These are phyloP conservation scores for Tetrapisispora nanseiensis DNA, from an alignment of 805 yeast species.

Conservation along the genomic window DNA sequence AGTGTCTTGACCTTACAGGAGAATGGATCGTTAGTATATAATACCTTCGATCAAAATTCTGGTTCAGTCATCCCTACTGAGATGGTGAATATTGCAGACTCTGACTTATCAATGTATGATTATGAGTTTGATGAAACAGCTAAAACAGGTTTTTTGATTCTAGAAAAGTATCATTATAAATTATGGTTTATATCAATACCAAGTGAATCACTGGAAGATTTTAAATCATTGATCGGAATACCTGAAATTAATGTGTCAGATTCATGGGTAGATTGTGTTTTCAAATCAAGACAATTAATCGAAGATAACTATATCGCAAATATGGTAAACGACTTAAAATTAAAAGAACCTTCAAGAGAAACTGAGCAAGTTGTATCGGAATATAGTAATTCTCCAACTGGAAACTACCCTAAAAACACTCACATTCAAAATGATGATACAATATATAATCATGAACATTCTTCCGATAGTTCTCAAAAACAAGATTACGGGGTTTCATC, in stretches of 20 bases:
- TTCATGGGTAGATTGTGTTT: conserved; percentile 62
- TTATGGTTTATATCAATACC: conserved; percentile 49
- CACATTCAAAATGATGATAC: too few species aligned
- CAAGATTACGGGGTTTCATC: too few species aligned
- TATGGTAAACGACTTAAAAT: background rate
- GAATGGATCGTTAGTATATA: conserved; percentile 15
- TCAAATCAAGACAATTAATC: conserved; percentile 53
- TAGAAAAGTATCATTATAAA: conserved; percentile 50
- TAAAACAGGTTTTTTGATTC: conserved; percentile 50
- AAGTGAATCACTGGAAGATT: conserved; percentile 6
- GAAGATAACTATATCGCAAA: conserved; percentile 1
- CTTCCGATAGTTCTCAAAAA: too few species aligned
- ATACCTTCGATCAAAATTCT: background rate
- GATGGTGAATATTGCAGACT: conserved; percentile 30
- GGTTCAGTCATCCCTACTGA: background rate
- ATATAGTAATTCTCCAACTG: background rate
- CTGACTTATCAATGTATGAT: conserved; percentile 65
- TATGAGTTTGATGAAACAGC: conserved; percentile 59
- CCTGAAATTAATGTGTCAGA: conserved; percentile 39
- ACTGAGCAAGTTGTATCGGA: background rate
- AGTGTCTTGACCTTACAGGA: conserved; percentile 13
- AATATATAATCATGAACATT: too few species aligned
- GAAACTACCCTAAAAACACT: too few species aligned
- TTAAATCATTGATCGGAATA: conserved; percentile 21
- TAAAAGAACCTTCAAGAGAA: background rate